phyloP scores from a whole-genome alignment of 1,284 basidiomycete species.

The Mycena citricolor region DNA sequence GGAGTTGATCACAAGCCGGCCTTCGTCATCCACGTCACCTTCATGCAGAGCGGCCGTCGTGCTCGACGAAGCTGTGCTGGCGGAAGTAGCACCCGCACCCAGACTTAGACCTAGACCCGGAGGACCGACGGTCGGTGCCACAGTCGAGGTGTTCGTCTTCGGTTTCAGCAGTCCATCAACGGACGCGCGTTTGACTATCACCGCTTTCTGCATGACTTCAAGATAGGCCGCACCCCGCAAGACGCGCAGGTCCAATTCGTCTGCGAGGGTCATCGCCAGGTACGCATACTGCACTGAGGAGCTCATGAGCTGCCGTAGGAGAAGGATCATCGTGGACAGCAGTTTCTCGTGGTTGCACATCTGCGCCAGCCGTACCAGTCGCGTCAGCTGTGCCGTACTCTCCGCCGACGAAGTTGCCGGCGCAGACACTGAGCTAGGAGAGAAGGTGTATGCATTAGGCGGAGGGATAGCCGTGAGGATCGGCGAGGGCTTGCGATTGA shows the following conservation, averaged over 20 bases:
- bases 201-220: constrained; percentile 62
- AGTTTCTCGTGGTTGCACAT: constrained; percentile 59
- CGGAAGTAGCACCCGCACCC: constrained; percentile 8
- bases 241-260: constrained; percentile 57
- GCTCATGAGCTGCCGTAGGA: constrained; percentile 57
- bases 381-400: constrained; percentile 49
- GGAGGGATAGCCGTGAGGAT: constrained; percentile 43
- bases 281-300: constrained; percentile 61
- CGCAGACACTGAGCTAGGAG: constrained; percentile 23
- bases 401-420: constrained; percentile 31
- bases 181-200: constrained; percentile 41
- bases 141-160: constrained; percentile 13
- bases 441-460: constrained; percentile 32
- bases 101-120: constrained; percentile 8
- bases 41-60: constrained; percentile 8
- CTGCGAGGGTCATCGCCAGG: constrained; percentile 65
- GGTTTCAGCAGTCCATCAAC: constrained; percentile 29
- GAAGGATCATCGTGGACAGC: constrained; percentile 53
- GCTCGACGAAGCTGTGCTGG: background rate
- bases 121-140: background rate
- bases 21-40: constrained; percentile 37
- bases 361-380: constrained; percentile 62
- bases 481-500: constrained; percentile 57
- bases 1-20: constrained; percentile 48
- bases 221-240: constrained; percentile 65